Conservation (phyloP, 2,329 filamentous ascomycete genomes). For the Colletotrichum agaves region DNA sequence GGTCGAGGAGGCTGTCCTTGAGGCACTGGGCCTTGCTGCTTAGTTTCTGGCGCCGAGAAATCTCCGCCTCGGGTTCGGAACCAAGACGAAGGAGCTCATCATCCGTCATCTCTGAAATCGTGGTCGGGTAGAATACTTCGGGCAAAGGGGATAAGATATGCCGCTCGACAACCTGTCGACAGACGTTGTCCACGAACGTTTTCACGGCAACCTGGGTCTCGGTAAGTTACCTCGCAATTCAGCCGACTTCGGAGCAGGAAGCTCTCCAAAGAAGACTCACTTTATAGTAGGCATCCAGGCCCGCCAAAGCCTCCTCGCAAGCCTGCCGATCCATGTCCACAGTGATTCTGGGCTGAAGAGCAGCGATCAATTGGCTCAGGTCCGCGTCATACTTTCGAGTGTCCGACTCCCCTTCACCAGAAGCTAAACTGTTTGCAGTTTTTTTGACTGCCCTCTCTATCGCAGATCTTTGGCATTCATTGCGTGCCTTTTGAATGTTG, state of each 20-base stretch:
- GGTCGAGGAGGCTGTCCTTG: constrained; percentile 7
- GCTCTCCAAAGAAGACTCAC: neutral
- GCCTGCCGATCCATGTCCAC: constrained; percentile 39
- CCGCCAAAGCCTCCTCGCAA: constrained; percentile 36
- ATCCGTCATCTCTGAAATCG: neutral
- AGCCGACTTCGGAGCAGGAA: too few relatives aligned
- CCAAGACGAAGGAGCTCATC: constrained; percentile 28
- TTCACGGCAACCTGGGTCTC: constrained; percentile 34
- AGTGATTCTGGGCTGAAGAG: neutral
- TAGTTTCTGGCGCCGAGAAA: constrained; percentile 12
- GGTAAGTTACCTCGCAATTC: too few relatives aligned
- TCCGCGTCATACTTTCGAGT: accelerated
- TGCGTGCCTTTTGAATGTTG: constrained; percentile 47
- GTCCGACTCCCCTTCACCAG: neutral
- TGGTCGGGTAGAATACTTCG: constrained; percentile 10
- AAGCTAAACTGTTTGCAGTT: neutral
- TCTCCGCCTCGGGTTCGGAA: constrained; percentile 17
- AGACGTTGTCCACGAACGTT: constrained; percentile 42
- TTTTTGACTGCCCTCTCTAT: too few relatives aligned
- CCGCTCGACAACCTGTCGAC: constrained; percentile 40
- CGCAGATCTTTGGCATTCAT: neutral
- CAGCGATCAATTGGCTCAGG: neutral
- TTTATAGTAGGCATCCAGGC: constrained; percentile 42
- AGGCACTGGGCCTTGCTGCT: neutral
- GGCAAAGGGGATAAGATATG: constrained; percentile 37